These are phyloP conservation scores for Orobanche coerulescens DNA, from an alignment of 257 asterid species.

Conservation along the genomic window DNA sequence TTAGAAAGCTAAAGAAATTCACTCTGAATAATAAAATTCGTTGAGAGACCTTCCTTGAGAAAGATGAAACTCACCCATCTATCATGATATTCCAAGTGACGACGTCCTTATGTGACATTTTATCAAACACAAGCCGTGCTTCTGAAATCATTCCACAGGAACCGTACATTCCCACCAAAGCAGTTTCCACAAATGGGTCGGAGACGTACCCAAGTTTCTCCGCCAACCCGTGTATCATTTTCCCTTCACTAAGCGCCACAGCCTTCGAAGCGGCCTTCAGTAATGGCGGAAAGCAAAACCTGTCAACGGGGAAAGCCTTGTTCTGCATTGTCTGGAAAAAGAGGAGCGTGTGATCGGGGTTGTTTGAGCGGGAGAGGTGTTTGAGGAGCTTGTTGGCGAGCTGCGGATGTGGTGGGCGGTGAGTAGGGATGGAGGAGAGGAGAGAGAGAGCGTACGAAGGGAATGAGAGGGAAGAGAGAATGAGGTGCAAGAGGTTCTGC, in stretches of 20 bases:
- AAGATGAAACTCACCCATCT: conserved; percentile 45
- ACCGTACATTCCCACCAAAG: conserved; percentile 51
- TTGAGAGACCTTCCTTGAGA: not conserved
- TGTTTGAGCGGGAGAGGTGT: conserved; percentile 44
- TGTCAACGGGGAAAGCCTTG: conserved; percentile 33
- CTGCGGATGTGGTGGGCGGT: conserved; percentile 29
- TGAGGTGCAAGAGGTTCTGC: conserved; percentile 40
- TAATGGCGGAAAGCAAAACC: conserved; percentile 57
- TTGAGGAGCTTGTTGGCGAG: conserved; percentile 44
- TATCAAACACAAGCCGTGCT: conserved; percentile 64
- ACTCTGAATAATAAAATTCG: not conserved
- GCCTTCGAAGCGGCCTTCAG: conserved; percentile 51
- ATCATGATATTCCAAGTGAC: conserved; percentile 73
- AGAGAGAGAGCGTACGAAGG: conserved; percentile 52
- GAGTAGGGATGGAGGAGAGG: conserved; percentile 37
- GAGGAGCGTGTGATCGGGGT: conserved; percentile 33
- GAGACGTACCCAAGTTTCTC: conserved; percentile 43
- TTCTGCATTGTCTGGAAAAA: conserved; percentile 35
- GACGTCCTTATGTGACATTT: conserved; percentile 56
- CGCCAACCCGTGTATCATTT: conserved; percentile 52
- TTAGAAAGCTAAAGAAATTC: conserved; percentile 5
- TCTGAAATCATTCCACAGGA: conserved; percentile 46
- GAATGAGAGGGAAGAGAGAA: conserved; percentile 47
- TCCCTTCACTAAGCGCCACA: conserved; percentile 40
- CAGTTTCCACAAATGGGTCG: conserved; percentile 72